Evolutionary conservation across 2,329 filamentous ascomycete genomes (phyloP).

Genomic region (Microsporum ferrugineum): DNA sequence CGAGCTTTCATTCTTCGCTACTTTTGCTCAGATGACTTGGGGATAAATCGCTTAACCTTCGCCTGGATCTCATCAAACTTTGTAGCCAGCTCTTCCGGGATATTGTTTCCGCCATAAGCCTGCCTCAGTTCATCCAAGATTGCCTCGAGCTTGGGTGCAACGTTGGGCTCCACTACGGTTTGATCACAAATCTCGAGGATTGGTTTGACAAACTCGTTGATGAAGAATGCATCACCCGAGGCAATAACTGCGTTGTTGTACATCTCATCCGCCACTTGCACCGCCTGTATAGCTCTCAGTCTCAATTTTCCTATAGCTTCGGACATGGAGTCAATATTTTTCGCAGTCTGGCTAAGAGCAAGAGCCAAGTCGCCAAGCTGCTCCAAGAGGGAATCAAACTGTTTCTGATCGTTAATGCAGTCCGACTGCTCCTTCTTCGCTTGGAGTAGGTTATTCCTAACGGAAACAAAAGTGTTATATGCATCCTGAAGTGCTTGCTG

Average conservation of each 20-base stretch:
- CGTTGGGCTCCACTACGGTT: not conserved
- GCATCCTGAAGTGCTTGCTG: not conserved
- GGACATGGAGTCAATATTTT: not conserved
- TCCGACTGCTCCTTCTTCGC: not conserved
- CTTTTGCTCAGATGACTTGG: not conserved
- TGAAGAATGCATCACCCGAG: not conserved
- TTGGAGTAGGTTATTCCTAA: not conserved
- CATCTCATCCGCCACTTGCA: not conserved
- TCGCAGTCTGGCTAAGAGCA: not conserved
- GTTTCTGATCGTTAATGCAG: not conserved
- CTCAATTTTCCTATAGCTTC: not conserved
- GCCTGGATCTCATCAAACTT: not conserved
- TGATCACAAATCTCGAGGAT: not conserved
- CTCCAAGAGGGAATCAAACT: not conserved
- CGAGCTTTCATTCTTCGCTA: too few species aligned
- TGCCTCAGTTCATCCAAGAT: not conserved
- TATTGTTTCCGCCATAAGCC: not conserved
- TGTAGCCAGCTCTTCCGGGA: not conserved
- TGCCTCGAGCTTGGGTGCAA: not conserved
- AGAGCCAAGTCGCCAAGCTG: not conserved
- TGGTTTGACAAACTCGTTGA: not conserved
- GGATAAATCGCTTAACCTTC: not conserved
- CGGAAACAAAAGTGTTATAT: not conserved
- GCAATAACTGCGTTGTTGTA: not conserved
- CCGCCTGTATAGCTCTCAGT: not conserved